These are phyloP conservation scores for Entomortierella lignicola DNA, from an alignment of 192 early-diverging fungal genomes.

Conservation along the genomic window DNA sequence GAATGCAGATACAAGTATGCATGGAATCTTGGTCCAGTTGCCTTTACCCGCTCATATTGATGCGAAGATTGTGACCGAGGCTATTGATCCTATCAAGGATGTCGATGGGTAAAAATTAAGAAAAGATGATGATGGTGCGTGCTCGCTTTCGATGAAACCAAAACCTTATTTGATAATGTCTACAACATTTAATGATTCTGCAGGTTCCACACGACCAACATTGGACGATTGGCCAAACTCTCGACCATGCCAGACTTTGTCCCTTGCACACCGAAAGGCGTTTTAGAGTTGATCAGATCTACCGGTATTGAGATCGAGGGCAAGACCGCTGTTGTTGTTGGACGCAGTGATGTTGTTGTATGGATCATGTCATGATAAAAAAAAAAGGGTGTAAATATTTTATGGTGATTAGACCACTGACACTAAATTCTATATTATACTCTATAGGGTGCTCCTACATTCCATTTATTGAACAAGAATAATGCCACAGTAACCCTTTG, in stretches of 20 bases:
- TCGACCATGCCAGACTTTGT: conserved; percentile 85
- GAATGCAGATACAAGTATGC: conserved; percentile 85
- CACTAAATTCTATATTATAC: neutral
- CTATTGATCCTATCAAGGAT: conserved; percentile 89
- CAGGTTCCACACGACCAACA: conserved; percentile 94
- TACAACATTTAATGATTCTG: neutral
- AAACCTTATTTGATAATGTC: too few relatives aligned
- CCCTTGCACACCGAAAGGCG: conserved; percentile 97
- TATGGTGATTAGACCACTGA: too few relatives aligned
- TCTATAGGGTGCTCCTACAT: conserved; percentile 80
- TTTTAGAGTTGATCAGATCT: conserved; percentile 85
- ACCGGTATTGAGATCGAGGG: conserved; percentile 80
- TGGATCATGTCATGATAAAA: neutral
- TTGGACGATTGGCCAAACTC: conserved; percentile 90
- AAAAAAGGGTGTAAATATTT: too few relatives aligned
- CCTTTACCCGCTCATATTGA: conserved; percentile 90
- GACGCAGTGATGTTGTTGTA: conserved; percentile 96
- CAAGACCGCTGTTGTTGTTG: conserved; percentile 93
- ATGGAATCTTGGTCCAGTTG: conserved; percentile 96
- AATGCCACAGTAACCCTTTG: conserved; percentile 97
- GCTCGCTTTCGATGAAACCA: too few relatives aligned
- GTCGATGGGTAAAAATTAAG: conserved; percentile 95
- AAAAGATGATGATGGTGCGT: too few relatives aligned
- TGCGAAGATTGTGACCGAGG: conserved; percentile 84
- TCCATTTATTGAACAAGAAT: conserved; percentile 79